Evolutionary conservation across 768 basidiomycete species (phyloP).

Genomic region (Suillus ampliporus): DNA sequence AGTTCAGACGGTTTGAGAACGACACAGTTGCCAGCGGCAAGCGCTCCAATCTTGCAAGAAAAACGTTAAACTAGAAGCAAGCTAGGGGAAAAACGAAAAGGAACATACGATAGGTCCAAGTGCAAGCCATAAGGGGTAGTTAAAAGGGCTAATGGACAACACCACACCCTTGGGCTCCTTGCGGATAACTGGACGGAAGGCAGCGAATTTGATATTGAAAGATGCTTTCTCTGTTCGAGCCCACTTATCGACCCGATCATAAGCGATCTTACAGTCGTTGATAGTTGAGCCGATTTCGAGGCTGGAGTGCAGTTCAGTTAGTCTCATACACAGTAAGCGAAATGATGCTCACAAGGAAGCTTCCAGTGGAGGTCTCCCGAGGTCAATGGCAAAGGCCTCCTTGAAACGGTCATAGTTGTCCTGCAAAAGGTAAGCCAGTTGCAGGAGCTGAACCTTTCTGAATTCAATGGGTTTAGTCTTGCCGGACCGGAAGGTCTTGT

Average conservation of each 20-base stretch:
- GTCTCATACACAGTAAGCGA: background rate
- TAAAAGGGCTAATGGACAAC: conserved; percentile 75
- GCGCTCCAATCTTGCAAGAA: conserved; percentile 59
- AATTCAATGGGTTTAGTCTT: conserved; percentile 69
- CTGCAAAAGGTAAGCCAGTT: conserved; percentile 73
- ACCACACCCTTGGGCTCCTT: conserved; percentile 82
- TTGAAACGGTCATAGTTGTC: conserved; percentile 72
- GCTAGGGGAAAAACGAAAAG: background rate
- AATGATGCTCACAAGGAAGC: conserved; percentile 51
- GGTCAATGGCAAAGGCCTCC: conserved; percentile 61
- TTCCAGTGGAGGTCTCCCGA: conserved; percentile 69
- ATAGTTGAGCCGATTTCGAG: conserved; percentile 64
- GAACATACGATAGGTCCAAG: conserved; percentile 61
- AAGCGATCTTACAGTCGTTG: conserved; percentile 58
- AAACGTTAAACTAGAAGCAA: background rate
- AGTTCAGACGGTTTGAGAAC: conserved; percentile 81
- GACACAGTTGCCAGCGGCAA: conserved; percentile 78
- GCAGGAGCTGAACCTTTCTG: conserved; percentile 78
- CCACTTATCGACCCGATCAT: conserved; percentile 77
- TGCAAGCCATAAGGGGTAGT: conserved; percentile 70
- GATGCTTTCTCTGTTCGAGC: conserved; percentile 62
- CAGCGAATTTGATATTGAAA: conserved; percentile 59
- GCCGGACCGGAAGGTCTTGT: conserved; percentile 64
- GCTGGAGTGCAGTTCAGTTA: conserved; percentile 40
- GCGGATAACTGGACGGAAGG: conserved; percentile 66